Evolutionary conservation across 2,329 filamentous ascomycete species (phyloP), one percentile per base, ranked within the genome.

Genomic region (Chaetomium strumarium): DNA sequence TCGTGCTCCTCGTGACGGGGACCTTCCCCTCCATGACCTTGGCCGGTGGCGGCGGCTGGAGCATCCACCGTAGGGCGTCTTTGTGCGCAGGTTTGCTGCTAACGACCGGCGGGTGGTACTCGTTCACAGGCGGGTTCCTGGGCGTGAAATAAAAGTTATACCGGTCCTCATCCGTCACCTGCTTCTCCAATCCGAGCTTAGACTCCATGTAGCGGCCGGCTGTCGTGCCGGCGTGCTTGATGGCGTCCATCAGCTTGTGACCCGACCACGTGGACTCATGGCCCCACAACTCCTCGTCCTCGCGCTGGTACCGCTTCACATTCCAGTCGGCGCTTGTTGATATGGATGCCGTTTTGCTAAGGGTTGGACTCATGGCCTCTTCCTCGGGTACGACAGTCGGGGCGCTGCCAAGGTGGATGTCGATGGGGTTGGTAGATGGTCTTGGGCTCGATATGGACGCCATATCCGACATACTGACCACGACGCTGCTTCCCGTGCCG

Each of bases 21-120:
- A 88, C 81, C 67, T 91, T 93, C 59, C 90, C 91, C 58, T 86
- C 87, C 91, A 96, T 96, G 55, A 96, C 77, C 67, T 86, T 90
- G 52, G 91, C 90, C 33, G 85, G 81, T n/a, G 91, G 91, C 1
- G 90, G 90, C 2, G 91, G 91, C 64, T 95, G 89, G 47, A 95
- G 74, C 90, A 96, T 96, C 91, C 91, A 96, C 64, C 78, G 79
- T 50, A 87, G 85, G 55, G 88, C 89, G 50, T 83, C 82, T 64
- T 75, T 82, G 65, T 80, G 83, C 36, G 76, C 78, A 13, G 84
- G 86, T 52, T 81, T 86, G 69, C 83, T 88, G 67, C 81, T 89
- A 55, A 93, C 87, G 47, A 95, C 85, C 2, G 90, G 89, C 5
- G 89, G 88, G 66, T 95, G 88, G 53, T 91, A 80, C 56, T 95